These are phyloP conservation scores for barrel medic (Medicago truncatula) DNA, from an alignment of 306 rosid species.

Conservation along the genomic window DNA sequence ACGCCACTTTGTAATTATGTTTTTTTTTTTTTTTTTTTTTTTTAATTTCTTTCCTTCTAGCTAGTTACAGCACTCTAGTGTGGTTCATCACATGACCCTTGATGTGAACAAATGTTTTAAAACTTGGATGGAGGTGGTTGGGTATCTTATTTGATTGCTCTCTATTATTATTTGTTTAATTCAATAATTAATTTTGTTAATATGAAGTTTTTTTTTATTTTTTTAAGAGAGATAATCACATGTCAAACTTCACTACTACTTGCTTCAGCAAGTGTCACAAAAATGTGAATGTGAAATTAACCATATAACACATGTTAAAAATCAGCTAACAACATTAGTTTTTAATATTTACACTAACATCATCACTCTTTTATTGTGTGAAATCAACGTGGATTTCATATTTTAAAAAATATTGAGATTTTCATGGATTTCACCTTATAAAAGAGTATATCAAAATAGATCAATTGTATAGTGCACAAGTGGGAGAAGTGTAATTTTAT, in stretches of 20 bases:
- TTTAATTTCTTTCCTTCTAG: neutral
- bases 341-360: too few species aligned
- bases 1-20: slow-evolving; percentile 28
- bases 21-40: neutral
- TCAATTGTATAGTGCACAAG: too few species aligned
- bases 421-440: too few species aligned
- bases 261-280: neutral
- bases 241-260: neutral
- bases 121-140: neutral
- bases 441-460: too few species aligned
- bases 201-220: neutral
- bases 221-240: neutral
- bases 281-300: neutral
- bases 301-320: neutral
- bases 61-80: slow-evolving; percentile 32
- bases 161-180: neutral
- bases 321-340: too few species aligned
- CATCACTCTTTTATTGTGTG: too few species aligned
- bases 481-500: too few species aligned
- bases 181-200: neutral
- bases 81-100: slow-evolving; percentile 30
- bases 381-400: too few species aligned
- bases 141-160: slow-evolving; percentile 10
- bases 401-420: too few species aligned
- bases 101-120: slow-evolving; percentile 22